Evolutionary conservation across 805 yeast species (phyloP).

Genomic region (Candida coleopterorum): DNA sequence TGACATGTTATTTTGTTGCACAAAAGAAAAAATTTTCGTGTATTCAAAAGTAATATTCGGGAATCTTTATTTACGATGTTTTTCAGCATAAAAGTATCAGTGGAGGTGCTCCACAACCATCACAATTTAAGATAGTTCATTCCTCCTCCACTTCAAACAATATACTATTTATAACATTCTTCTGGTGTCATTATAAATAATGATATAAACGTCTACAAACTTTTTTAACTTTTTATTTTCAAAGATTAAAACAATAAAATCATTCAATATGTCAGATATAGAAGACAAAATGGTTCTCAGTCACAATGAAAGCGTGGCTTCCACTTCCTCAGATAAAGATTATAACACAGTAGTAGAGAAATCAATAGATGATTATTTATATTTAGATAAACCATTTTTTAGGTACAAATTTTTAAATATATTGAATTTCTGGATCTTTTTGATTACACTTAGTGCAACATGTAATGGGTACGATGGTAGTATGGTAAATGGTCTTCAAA

Average conservation of each 20-base stretch:
- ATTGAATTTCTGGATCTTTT: slow-evolving; percentile 34
- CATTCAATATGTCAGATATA: neutral
- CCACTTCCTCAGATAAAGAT: neutral
- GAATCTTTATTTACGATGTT: no score
- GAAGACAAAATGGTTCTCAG: slow-evolving; percentile 9
- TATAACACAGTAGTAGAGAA: no score
- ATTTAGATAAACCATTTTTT: slow-evolving; percentile 24
- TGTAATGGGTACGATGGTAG: slow-evolving; percentile 47
- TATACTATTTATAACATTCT: no score
- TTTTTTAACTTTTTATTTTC: neutral
- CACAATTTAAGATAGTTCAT: no score
- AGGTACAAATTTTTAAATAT: slow-evolving; percentile 32
- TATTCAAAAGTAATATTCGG: no score
- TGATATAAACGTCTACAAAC: neutral
- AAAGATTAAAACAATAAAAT: neutral
- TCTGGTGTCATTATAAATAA: no score
- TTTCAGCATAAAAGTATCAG: no score
- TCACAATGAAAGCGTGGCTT: neutral
- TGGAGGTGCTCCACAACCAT: no score
- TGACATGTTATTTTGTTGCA: no score
- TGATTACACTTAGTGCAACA: slow-evolving; percentile 43
- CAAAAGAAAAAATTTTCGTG: no score
- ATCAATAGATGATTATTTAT: slow-evolving; percentile 11
- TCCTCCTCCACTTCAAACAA: no score
- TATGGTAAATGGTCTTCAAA: slow-evolving; percentile 48